Percentiles rank a stretch among this genome's conserved stretches.
These are phyloP conservation scores for Psilocybe subaeruginosa DNA, from an alignment of 768 basidiomycete species.

Conservation along the genomic window DNA sequence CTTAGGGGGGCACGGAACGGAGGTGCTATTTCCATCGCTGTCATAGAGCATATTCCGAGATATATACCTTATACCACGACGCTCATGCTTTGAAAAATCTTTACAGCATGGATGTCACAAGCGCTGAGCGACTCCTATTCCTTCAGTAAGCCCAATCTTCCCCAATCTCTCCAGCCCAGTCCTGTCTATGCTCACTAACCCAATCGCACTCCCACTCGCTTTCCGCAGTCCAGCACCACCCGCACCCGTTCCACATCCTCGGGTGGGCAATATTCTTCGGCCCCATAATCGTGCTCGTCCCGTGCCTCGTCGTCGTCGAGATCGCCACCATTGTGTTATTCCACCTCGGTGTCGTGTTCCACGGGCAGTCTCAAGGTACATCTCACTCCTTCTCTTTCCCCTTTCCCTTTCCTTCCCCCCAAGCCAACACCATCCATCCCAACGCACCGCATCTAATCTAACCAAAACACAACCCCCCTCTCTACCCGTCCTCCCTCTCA, in stretches of 20 bases:
- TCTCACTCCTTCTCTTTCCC: not conserved
- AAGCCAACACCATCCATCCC: not conserved
- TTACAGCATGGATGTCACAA: constrained; percentile 18
- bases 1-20: not conserved
- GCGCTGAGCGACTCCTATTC: constrained; percentile 10
- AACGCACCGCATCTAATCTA: too few species aligned
- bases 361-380: constrained; percentile 38
- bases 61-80: not conserved
- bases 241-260: constrained; percentile 37
- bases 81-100: not conserved
- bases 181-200: not conserved
- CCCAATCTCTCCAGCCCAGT: not conserved
- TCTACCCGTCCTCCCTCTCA: too few species aligned
- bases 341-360: constrained; percentile 35
- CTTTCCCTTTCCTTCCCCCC: not conserved
- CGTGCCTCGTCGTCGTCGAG: constrained; percentile 37
- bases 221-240: constrained; percentile 25
- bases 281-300: constrained; percentile 40
- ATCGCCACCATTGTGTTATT: constrained; percentile 35
- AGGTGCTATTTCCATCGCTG: not conserved
- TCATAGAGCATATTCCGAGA: not conserved
- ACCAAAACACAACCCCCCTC: too few species aligned
- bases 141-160: constrained; percentile 15
- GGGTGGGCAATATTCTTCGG: constrained; percentile 45
- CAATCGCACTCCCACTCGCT: not conserved